Evolutionary conservation across 2,329 filamentous ascomycete species (phyloP).

Genomic region (Monosporascus sp.): DNA sequence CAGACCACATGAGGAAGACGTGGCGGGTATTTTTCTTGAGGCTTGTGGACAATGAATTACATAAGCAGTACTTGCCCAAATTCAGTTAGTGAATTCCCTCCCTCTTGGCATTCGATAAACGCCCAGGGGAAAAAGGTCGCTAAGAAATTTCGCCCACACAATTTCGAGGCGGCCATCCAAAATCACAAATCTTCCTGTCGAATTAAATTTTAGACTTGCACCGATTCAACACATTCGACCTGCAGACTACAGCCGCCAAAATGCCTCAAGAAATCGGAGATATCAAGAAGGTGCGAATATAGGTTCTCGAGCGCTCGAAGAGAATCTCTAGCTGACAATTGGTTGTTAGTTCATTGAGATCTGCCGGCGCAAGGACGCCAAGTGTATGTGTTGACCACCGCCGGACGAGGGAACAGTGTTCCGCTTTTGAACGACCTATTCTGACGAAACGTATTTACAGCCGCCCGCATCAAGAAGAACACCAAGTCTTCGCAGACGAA

Average conservation of each 20-base stretch:
- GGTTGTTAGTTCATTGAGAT: conserved; percentile 92
- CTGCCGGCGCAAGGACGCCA: conserved; percentile 98
- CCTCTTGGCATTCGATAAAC: not conserved
- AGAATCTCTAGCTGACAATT: conserved; percentile 23
- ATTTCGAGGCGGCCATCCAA: conserved; percentile 19
- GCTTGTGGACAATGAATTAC: no score
- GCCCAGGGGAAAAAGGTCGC: not conserved
- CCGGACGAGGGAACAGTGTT: conserved; percentile 11
- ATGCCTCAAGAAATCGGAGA: conserved; percentile 98
- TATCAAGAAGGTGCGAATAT: conserved; percentile 71
- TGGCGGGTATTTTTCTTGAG: no score
- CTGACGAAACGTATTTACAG: conserved; percentile 39
- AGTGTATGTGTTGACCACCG: conserved; percentile 64
- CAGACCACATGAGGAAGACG: no score
- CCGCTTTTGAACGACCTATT: conserved; percentile 14
- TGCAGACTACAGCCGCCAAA: conserved; percentile 50
- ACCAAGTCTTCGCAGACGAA: conserved; percentile 88
- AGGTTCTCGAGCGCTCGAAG: not conserved
- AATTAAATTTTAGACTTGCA: conserved; percentile 11
- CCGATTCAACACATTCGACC: conserved; percentile 1
- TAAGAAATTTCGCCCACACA: conserved; percentile 23
- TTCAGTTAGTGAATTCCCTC: no score
- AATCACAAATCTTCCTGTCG: conserved; percentile 14
- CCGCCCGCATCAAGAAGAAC: conserved; percentile 95
- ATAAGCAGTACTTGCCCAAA: no score